These are phyloP conservation scores for Cordyceps sp. DNA, from an alignment of 2,329 filamentous ascomycete species.

Conservation along the genomic window DNA sequence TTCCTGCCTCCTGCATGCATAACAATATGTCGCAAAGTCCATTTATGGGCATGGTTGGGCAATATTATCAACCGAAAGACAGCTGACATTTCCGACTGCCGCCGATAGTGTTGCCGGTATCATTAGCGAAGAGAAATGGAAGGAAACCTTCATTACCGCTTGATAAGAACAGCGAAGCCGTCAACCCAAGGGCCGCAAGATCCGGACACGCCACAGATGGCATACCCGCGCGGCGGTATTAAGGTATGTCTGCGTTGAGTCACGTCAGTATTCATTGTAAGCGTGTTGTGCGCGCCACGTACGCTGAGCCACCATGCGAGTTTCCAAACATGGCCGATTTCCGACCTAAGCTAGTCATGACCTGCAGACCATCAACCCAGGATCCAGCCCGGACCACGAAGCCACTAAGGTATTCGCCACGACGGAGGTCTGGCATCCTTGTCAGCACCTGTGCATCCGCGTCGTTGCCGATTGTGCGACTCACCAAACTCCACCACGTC, in stretches of 20 bases:
- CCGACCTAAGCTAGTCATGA: conserved; percentile 77
- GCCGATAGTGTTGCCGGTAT: too few species aligned
- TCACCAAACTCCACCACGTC: conserved; percentile 64
- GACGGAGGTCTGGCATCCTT: conserved; percentile 53
- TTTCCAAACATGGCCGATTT: conserved; percentile 79
- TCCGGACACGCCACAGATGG: conserved; percentile 73
- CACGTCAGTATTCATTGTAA: too few species aligned
- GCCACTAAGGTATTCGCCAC: conserved; percentile 74
- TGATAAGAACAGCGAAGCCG: conserved; percentile 63
- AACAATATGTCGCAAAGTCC: too few species aligned
- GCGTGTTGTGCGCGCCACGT: too few species aligned
- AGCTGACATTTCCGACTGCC: too few species aligned
- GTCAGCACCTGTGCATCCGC: conserved; percentile 1
- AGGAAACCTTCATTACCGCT: conserved; percentile 9
- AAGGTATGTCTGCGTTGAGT: conserved; percentile 53
- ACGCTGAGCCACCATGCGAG: conserved; percentile 63
- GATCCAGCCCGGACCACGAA: conserved; percentile 67
- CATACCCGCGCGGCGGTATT: conserved; percentile 79
- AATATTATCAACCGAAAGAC: too few species aligned
- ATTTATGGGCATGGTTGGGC: too few species aligned
- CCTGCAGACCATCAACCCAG: conserved; percentile 79
- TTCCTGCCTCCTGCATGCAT: too few species aligned
- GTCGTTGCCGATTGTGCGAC: conserved; percentile 10
- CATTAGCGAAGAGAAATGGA: neutral
- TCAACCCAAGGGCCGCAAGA: conserved; percentile 70